These are phyloP conservation scores for Phytophthora citricola DNA, from an alignment of 352 stramenopile species.

Conservation along the genomic window DNA sequence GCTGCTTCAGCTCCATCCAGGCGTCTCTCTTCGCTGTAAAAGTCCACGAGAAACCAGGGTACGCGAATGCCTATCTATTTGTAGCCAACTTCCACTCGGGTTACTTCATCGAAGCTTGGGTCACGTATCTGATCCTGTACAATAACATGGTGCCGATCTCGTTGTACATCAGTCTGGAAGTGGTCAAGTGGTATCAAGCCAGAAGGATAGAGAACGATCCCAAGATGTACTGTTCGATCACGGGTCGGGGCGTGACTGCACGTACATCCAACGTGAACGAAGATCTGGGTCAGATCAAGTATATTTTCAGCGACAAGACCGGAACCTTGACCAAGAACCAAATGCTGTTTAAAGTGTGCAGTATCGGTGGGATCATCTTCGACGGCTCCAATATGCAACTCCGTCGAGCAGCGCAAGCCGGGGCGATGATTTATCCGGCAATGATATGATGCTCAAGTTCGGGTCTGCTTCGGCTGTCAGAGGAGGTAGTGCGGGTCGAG, in stretches of 20 bases:
- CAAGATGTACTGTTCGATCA: conserved; percentile 61
- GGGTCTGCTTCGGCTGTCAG: conserved; percentile 4
- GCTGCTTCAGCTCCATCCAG: conserved; percentile 75
- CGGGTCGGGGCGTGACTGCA: conserved; percentile 76
- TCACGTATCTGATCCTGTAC: conserved; percentile 89
- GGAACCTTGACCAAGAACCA: conserved; percentile 99
- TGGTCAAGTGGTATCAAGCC: conserved; percentile 96
- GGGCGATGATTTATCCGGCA: conserved; percentile 22
- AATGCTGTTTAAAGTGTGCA: conserved; percentile 97
- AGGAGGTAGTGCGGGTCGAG: conserved; percentile 13
- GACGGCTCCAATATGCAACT: conserved; percentile 77
- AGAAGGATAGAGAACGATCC: conserved; percentile 91
- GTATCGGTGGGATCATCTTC: conserved; percentile 92
- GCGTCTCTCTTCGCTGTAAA: conserved; percentile 50
- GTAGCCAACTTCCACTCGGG: conserved; percentile 40
- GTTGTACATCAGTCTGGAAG: conserved; percentile 97
- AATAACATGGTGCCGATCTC: conserved; percentile 96
- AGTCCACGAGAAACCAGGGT: conserved; percentile 31
- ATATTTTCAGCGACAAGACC: conserved; percentile 99
- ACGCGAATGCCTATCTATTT: conserved; percentile 37
- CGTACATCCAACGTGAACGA: conserved; percentile 95
- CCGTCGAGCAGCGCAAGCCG: conserved; percentile 42
- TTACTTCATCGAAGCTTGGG: conserved; percentile 66
- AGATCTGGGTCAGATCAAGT: conserved; percentile 97
- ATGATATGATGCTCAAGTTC: conserved; percentile 36